These are phyloP conservation scores for Blepharisma stoltei DNA, from an alignment of 73 alveolate species.

Conservation along the genomic window DNA sequence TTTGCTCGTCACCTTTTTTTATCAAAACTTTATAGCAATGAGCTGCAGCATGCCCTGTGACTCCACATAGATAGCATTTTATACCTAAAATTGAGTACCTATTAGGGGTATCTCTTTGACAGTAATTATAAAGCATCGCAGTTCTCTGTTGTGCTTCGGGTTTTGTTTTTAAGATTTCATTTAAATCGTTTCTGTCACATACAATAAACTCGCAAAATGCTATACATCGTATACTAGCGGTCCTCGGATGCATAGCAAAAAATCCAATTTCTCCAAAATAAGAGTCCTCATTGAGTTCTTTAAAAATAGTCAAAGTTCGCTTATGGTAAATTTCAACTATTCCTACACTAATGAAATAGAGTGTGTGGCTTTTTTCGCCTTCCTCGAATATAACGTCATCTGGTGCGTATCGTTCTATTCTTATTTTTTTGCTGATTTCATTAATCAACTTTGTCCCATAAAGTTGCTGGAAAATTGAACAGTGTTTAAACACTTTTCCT, in stretches of 20 bases:
- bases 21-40: not conserved
- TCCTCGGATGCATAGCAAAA: slow-evolving; percentile 49
- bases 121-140: not conserved
- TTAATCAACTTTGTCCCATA: slow-evolving; percentile 19
- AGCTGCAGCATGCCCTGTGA: not conserved
- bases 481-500: slow-evolving; percentile 39
- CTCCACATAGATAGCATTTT: not conserved
- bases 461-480: slow-evolving; percentile 24
- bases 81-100: not conserved
- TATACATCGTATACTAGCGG: slow-evolving; percentile 45
- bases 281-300: not conserved
- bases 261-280: slow-evolving; percentile 60
- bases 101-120: not conserved
- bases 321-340: slow-evolving; percentile 45
- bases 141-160: not conserved
- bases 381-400: slow-evolving; percentile 74
- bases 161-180: not conserved
- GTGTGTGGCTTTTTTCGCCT: slow-evolving; percentile 68
- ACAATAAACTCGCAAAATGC: slow-evolving; percentile 36
- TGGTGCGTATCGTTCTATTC: slow-evolving; percentile 59
- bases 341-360: slow-evolving; percentile 69
- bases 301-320: slow-evolving; percentile 17
- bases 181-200: not conserved
- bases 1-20: too few relatives aligned
- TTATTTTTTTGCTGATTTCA: slow-evolving; percentile 49